Base-by-base conservation (phyloP, 768 basidiomycete species). In the Lactarius psammicola region DNA sequence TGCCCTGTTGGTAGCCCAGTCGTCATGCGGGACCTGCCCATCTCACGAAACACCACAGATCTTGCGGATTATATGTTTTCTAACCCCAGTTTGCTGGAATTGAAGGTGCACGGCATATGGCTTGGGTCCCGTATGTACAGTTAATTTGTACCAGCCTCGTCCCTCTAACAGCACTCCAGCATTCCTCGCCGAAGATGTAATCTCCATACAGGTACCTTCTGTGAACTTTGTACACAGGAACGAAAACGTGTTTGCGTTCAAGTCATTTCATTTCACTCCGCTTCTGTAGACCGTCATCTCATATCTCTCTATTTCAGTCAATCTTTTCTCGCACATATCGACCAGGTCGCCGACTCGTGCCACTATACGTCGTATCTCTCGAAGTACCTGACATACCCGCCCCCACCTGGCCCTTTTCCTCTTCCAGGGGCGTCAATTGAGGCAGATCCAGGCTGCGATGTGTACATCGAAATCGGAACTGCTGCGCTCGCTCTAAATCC, bases 21-120 rank as follows among this genome's bases (percentile, higher is more conserved):
- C 18, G 18, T 23, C 59, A 33, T 49, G 23, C 38, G 6, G 30
- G 7, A 26, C 44, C n/a, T 28, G 4, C 18, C 53, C 15, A 34
- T 49, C 53, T 56, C 13, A 65, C 31, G 30, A 23, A 46, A 10
- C n/a, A n/a, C 28, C 20, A 42, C 18, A 70, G 67, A 68, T 23
- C 60, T 63, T 28, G 68, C 69, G n/a, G 66, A 70, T 34, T 70
- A 63, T 51, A 65, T 70, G 17, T 54, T 53, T 38, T 61, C 59
- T 11, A 42, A 70, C 38, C 61, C 69, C 23, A 18, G 9, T 20
- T 18, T 55, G 13, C 49, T 70, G n/a, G 40, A 61, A 18, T 15
- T 68, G 28, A 58, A 57, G 4, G 28, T 70, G 30, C 38, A 66
- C 17, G 69, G 67, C 38, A 56, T 69, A 38, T 70, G 67, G 67